Conservation (phyloP, 169 alveolate genomes). For the Theileria annulata region DNA sequence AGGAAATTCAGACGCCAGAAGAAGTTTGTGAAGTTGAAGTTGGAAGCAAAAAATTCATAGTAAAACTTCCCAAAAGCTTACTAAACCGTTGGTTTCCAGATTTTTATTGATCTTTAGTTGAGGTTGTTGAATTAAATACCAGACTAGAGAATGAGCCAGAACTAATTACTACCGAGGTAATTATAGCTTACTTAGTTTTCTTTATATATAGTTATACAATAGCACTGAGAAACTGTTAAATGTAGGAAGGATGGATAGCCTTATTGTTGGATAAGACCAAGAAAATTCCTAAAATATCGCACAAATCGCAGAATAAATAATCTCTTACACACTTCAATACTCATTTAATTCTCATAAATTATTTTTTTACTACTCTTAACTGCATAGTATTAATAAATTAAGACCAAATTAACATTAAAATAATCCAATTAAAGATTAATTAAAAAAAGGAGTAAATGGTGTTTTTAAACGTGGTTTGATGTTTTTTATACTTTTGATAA, state of each 20-base stretch:
- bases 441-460: neutral
- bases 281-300: neutral
- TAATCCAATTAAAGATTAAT: no score
- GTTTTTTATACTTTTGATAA: slow-evolving; percentile 4
- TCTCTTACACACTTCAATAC: neutral
- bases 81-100: slow-evolving; percentile 17
- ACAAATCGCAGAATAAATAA: neutral
- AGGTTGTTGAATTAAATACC: slow-evolving; percentile 19
- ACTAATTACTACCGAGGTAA: slow-evolving; percentile 3
- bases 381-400: no score
- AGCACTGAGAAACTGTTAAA: no score
- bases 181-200: neutral
- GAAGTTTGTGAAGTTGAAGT: slow-evolving; percentile 24
- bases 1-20: neutral
- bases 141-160: slow-evolving; percentile 15
- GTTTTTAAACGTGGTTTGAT: neutral
- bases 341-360: neutral
- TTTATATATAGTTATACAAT: neutral
- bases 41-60: neutral
- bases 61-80: slow-evolving; percentile 10
- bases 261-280: slow-evolving; percentile 54
- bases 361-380: no score
- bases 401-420: no score
- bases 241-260: slow-evolving; percentile 58
- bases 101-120: slow-evolving; percentile 4